Base-by-base conservation (phyloP, 169 alveolate species). In the Plasmodium vivax region DNA sequence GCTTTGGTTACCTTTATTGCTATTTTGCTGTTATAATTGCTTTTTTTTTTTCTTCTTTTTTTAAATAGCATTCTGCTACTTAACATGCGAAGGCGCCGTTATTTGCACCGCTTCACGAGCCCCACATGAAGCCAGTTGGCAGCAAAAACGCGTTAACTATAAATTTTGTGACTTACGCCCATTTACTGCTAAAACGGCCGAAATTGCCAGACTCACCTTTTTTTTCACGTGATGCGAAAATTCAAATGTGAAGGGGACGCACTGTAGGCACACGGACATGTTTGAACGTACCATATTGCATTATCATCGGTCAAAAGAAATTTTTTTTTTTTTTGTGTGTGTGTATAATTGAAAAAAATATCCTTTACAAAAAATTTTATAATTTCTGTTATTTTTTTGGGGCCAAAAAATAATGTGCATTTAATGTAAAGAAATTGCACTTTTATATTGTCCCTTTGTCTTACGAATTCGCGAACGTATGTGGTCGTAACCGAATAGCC, bases 251-350 rank as follows among this genome's bases (percentile, higher is more conserved):
- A 85, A 68, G 43, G 43, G 71, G 79, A 73, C 79, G 93, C 93
- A 85, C 93, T 85, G 68, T 85, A 85, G 79, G 82, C 93, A 85
- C 85, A 54, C 93, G 58, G 27, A 43, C 23, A 75, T 51, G 30
- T 85, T 85, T 85, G 27, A 85, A 38, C 45, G 75, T 43, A 74
- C 23, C 19, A 32, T 74, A 71, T 30, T 68, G 75, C 58, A 84
- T 32, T 43, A 41, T 23, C 30, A 32, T 84, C 32, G 23, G 34
- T 56, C 45, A 34, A 72, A 71, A 84, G 73, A 32, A 38, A 34
- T 38, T 41, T 14, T 51, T 47, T 47, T 47, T 51, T 51, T 51
- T 51, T 12, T 2, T 47, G 58, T 47, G 34, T 74, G 84, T 51
- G 74, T 51, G 93, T 85, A 85, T 43, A 85, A 85, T 74, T 47